A percentile compares a stretch with the other conserved stretches of the same genome.
These are phyloP conservation scores for Halophytophthora polymorphica DNA, from an alignment of 352 stramenopile genomes.

Conservation along the genomic window DNA sequence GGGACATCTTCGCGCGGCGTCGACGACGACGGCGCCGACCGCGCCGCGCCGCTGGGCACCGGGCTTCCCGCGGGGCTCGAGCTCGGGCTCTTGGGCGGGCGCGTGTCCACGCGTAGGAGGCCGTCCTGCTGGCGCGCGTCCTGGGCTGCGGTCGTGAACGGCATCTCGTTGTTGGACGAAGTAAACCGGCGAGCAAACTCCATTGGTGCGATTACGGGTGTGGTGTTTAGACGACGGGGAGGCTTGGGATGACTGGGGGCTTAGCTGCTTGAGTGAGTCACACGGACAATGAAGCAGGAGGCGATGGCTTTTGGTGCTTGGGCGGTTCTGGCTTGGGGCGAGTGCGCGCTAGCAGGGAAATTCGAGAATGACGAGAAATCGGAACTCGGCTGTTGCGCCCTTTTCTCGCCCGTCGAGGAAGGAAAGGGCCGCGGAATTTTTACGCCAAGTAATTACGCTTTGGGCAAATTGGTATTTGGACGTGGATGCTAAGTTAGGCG, in stretches of 20 bases:
- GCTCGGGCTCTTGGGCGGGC: constrained; percentile 26
- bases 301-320: background rate
- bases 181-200: constrained; percentile 39
- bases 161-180: constrained; percentile 30
- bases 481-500: no score
- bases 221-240: constrained; percentile 4
- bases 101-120: constrained; percentile 61
- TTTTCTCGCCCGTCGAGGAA: no score
- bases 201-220: constrained; percentile 9
- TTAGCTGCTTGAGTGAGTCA: background rate
- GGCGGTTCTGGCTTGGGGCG: constrained; percentile 6
- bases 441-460: background rate
- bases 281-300: background rate
- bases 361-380: constrained; percentile 30
- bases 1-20: constrained; percentile 32
- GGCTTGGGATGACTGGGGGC: background rate
- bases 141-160: constrained; percentile 19
- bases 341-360: constrained; percentile 23
- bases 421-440: background rate
- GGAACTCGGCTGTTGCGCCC: no score
- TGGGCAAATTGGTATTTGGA: no score
- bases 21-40: constrained; percentile 27
- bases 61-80: constrained; percentile 18
- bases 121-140: constrained; percentile 18
- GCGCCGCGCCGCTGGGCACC: constrained; percentile 10